Conservation (phyloP, 352 stramenopile species). For the Elongisporangium undulatum region DNA sequence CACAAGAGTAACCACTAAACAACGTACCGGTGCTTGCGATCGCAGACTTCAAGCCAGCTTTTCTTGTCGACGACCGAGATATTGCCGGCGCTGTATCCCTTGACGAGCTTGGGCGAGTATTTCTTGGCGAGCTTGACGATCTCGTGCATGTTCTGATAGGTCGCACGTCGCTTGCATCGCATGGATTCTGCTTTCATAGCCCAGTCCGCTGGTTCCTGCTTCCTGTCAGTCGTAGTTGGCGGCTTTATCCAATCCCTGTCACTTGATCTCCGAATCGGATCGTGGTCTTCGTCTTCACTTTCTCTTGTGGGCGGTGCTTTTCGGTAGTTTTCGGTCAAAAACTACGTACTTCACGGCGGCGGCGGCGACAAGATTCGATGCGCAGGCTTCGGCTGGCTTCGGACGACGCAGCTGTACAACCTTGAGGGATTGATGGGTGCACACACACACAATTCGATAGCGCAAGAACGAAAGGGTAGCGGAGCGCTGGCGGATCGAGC, state of each 20-base stretch:
- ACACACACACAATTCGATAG: no score
- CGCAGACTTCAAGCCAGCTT: conserved; percentile 87
- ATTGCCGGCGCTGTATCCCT: conserved; percentile 85
- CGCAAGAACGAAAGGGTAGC: no score
- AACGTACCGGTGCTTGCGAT: conserved; percentile 79
- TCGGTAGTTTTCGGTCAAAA: conserved; percentile 26
- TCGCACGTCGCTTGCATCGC: conserved; percentile 69
- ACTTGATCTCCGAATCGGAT: conserved; percentile 30
- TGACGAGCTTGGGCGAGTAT: conserved; percentile 86
- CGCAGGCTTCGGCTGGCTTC: no score
- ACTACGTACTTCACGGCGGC: conserved; percentile 34
- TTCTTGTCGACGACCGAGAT: conserved; percentile 91
- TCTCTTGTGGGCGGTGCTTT: conserved; percentile 13
- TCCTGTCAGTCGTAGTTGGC: conserved; percentile 1
- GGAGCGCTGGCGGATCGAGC: no score
- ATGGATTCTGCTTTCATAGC: conserved; percentile 70
- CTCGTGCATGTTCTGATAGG: conserved; percentile 86
- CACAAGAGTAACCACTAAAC: not conserved
- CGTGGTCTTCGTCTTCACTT: conserved; percentile 40
- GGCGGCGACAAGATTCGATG: no score
- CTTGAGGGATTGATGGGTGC: no score
- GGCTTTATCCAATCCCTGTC: conserved; percentile 41
- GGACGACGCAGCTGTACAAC: no score
- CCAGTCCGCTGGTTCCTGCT: conserved; percentile 4
- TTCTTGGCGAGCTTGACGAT: conserved; percentile 88